phyloP scores from a whole-genome alignment of 2,329 filamentous ascomycete species.

The Fusarium veterinarium region DNA sequence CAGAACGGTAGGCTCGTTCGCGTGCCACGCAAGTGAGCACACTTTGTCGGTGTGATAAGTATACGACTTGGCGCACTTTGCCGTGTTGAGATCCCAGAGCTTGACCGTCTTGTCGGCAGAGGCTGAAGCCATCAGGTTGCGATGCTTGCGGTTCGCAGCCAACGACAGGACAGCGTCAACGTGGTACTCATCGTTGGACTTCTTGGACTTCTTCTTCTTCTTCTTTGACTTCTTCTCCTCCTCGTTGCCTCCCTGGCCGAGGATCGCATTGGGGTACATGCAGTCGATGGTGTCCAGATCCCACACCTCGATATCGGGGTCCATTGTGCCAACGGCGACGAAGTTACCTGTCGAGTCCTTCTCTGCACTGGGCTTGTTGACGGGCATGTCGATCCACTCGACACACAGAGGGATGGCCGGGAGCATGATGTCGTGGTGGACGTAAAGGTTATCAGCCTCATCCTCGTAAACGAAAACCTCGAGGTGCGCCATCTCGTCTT shows the following conservation, averaged over 20 bases:
- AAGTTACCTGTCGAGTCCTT: conserved; percentile 84
- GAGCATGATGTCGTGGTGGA: conserved; percentile 99
- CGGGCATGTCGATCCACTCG: conserved; percentile 95
- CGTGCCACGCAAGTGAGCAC: conserved; percentile 94
- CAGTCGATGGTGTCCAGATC: conserved; percentile 94
- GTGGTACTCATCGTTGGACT: conserved; percentile 91
- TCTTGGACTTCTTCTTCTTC: conserved; percentile 90
- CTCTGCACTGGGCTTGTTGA: conserved; percentile 73
- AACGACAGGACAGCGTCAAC: conserved; percentile 93
- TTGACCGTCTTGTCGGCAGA: conserved; percentile 98
- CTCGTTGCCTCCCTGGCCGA: conserved; percentile 77
- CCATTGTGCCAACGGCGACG: conserved; percentile 95
- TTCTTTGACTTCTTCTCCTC: conserved; percentile 77
- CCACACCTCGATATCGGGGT: conserved; percentile 99
- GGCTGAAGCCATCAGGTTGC: conserved; percentile 92
- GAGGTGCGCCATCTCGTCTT: conserved; percentile 95
- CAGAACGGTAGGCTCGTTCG: conserved; percentile 85
- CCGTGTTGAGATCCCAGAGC: conserved; percentile 94
- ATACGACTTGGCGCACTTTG: conserved; percentile 95
- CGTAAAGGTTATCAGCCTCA: conserved; percentile 93
- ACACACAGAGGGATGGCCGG: conserved; percentile 95
- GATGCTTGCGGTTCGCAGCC: conserved; percentile 91
- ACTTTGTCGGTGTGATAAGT: conserved; percentile 97
- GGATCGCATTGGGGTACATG: conserved; percentile 98
- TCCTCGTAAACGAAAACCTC: conserved; percentile 99